Evolutionary conservation across 768 basidiomycete genomes (phyloP).

Genomic region (Podaxis carcinomalis): DNA sequence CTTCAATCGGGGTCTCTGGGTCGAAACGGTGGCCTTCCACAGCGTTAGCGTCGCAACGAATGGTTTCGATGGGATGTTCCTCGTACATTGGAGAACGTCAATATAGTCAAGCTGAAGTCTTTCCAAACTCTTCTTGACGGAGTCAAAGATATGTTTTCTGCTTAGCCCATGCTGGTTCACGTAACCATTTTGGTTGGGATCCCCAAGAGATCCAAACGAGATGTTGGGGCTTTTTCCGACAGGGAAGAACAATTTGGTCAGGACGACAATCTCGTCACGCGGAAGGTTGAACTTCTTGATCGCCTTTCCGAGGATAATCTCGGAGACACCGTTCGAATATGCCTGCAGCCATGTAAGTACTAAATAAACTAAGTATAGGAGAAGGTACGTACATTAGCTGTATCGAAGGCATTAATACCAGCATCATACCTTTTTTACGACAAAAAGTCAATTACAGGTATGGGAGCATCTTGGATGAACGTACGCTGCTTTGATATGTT

Average conservation of each 20-base stretch:
- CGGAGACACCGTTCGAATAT: conserved; percentile 64
- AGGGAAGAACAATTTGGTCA: conserved; percentile 55
- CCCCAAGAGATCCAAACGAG: background rate
- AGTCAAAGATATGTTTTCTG: conserved; percentile 68
- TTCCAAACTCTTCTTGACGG: conserved; percentile 57
- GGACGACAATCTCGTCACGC: conserved; percentile 68
- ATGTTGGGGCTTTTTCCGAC: conserved; percentile 21
- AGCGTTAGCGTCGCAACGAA: conserved; percentile 25
- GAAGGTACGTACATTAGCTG: conserved; percentile 35
- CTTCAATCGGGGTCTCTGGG: conserved; percentile 53
- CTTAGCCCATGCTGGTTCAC: conserved; percentile 50
- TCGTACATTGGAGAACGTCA: conserved; percentile 67
- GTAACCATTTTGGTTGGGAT: conserved; percentile 38
- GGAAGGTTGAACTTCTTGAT: conserved; percentile 63
- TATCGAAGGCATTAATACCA: conserved; percentile 64
- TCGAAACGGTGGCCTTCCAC: conserved; percentile 51
- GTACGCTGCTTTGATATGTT: conserved; percentile 49
- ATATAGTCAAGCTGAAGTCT: conserved; percentile 74
- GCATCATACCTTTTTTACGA: conserved; percentile 41
- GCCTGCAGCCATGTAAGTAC: conserved; percentile 27
- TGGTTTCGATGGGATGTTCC: background rate
- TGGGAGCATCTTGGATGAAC: conserved; percentile 2
- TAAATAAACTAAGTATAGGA: background rate
- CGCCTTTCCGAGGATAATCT: conserved; percentile 64
- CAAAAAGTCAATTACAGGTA: background rate